Evolutionary conservation across 495 filamentous ascomycete species (phyloP).

Genomic region (Evansstolkia leycettana): DNA sequence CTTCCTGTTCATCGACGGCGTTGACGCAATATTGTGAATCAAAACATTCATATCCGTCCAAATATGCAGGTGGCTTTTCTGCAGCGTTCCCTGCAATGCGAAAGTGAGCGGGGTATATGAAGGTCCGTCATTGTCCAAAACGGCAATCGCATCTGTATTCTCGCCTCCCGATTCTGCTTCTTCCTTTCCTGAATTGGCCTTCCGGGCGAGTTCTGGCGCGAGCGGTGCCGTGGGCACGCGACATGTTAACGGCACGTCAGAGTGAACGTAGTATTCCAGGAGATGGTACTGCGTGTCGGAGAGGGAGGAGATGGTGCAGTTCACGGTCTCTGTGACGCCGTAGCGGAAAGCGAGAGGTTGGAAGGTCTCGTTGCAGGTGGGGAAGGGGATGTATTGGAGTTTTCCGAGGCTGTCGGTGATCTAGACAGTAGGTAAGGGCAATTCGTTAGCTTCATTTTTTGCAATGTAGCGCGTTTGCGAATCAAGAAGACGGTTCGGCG

Average conservation of each 20-base stretch:
- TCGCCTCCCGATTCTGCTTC: slow-evolving; percentile 6
- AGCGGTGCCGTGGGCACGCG: slow-evolving; percentile 70
- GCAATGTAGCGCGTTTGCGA: background rate
- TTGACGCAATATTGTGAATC: slow-evolving; percentile 52
- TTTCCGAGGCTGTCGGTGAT: slow-evolving; percentile 68
- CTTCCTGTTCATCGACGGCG: slow-evolving; percentile 9
- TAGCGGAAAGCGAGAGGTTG: slow-evolving; percentile 73
- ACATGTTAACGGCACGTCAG: slow-evolving; percentile 85
- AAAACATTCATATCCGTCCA: slow-evolving; percentile 79
- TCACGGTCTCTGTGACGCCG: slow-evolving; percentile 64
- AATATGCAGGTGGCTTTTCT: slow-evolving; percentile 83
- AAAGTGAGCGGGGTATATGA: slow-evolving; percentile 61
- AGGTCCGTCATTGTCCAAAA: slow-evolving; percentile 26
- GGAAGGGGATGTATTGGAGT: slow-evolving; percentile 90
- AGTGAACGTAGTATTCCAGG: slow-evolving; percentile 97
- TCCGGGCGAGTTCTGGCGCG: slow-evolving; percentile 6
- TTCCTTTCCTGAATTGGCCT: background rate
- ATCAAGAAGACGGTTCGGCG: background rate
- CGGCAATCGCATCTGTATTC: slow-evolving; percentile 12
- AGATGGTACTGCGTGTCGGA: slow-evolving; percentile 90
- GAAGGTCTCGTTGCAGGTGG: slow-evolving; percentile 79
- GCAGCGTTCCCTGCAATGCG: slow-evolving; percentile 77
- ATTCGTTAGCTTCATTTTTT: slow-evolving; percentile 7
- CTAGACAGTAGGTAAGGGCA: slow-evolving; percentile 32
- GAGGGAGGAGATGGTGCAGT: slow-evolving; percentile 81